Base-by-base conservation (phyloP, 2,329 filamentous ascomycete species). In the Arthrocladium fulminans region DNA sequence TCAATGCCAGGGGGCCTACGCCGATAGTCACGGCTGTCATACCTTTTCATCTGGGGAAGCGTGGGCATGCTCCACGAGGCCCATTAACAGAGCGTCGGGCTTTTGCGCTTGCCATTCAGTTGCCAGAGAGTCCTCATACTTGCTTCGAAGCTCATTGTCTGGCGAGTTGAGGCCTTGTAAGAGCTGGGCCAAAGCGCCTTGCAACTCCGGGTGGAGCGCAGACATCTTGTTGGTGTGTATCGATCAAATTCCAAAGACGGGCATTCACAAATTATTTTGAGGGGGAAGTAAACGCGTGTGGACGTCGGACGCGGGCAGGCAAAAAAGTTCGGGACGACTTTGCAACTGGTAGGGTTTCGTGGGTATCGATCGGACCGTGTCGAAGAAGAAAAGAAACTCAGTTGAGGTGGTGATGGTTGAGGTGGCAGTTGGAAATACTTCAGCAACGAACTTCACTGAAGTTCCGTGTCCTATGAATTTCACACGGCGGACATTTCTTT, bases 11-110 rank as follows among this genome's bases (percentile, higher is more conserved):
- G 22, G 17, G 39, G 6, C 23, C 37, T 19, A n/a, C 12, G 19
- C 22, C 12, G 17, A 39, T 15, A 13, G 24, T 25, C 13, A 24
- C 5, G 23, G 15, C 7, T 15, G 24, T 42, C 25, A 51, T 45
- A 70, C 78, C 68, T 76, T 92, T 87, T 51, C 79, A 62, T 90
- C 82, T 58, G 80, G 78, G n/a, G 85, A 81, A 56, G 77, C 81
- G 61, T 86, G 81, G 59, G 95, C 82, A 70, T 97, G 90, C 71
- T 97, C 92, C 34, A 85, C 89, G 60, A 98, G 73, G 56, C 89
- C 92, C 84, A 97, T 92, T 64, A 98, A 73, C 58, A 97, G 75
- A 59, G 94, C 77, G 61, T 96, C 89, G 29, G 92, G 89, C 52
- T 85, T 80, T 49, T 80, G 76, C 53, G 73, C 72, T 29, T 88